Percentiles rank a stretch among this genome's conserved stretches.
phyloP scores from a whole-genome alignment of 2,329 filamentous ascomycete genomes.

The Monosporascus sp. region DNA sequence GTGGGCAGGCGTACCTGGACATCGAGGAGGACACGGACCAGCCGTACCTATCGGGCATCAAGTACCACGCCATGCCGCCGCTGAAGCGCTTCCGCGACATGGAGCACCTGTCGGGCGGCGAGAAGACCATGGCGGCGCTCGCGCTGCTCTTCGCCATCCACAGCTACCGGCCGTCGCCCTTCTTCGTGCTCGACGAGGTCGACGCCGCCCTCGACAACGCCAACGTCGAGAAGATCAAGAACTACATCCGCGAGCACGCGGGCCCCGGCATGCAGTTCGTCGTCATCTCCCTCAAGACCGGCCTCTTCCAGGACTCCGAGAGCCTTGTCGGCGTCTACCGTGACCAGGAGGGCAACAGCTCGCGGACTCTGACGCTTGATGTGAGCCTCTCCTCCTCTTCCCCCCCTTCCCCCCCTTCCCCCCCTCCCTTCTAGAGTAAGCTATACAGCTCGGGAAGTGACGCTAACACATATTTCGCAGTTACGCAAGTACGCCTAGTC shows the following conservation, averaged over 20 bases:
- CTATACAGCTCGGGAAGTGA: neutral
- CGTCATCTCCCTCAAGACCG: conserved; percentile 93
- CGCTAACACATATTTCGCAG: neutral
- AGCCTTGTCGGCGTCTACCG: conserved; percentile 92
- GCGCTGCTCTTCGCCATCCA: conserved; percentile 97
- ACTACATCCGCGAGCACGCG: conserved; percentile 91
- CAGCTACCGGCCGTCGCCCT: conserved; percentile 89
- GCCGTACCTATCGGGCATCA: conserved; percentile 91
- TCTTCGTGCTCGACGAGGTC: conserved; percentile 97
- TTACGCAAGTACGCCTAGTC: neutral
- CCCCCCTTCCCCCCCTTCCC: neutral
- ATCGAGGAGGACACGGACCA: conserved; percentile 93
- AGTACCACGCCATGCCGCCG: conserved; percentile 98
- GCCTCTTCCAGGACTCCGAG: conserved; percentile 93
- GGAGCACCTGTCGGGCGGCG: conserved; percentile 94
- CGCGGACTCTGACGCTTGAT: conserved; percentile 86
- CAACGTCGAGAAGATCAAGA: conserved; percentile 92
- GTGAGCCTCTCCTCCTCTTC: conserved; percentile 53
- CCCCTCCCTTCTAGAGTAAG: neutral
- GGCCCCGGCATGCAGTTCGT: conserved; percentile 99
- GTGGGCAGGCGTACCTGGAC: conserved; percentile 82
- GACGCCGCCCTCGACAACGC: conserved; percentile 97
- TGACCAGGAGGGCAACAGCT: conserved; percentile 90
- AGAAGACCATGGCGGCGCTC: conserved; percentile 97
- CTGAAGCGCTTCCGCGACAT: conserved; percentile 98